A percentile compares a stretch with the other conserved stretches of the same genome.
phyloP scores from a whole-genome alignment of 192 early-diverging fungal genomes.

The Funneliformis geosporum region DNA sequence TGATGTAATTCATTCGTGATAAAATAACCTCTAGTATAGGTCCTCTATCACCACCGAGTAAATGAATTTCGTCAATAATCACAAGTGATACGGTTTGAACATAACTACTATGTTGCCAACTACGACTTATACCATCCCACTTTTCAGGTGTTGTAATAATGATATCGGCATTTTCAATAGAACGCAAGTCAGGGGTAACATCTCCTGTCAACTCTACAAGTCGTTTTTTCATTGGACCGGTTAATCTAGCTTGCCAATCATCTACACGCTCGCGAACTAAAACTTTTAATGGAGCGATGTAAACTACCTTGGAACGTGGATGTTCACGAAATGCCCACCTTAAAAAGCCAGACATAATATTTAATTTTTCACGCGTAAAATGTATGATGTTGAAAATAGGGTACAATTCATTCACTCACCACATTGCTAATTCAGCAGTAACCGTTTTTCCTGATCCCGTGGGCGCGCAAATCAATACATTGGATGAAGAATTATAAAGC shows the following conservation, averaged over 20 bases:
- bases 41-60: conserved; percentile 94
- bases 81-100: conserved; percentile 85
- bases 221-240: conserved; percentile 69
- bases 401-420: conserved; percentile 45
- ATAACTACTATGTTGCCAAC: conserved; percentile 88
- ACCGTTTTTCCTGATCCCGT: conserved; percentile 93
- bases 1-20: conserved; percentile 97
- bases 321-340: conserved; percentile 76
- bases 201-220: conserved; percentile 97
- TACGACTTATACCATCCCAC: conserved; percentile 97
- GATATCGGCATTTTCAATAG: conserved; percentile 88
- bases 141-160: conserved; percentile 99
- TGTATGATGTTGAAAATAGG: no score
- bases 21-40: conserved; percentile 98
- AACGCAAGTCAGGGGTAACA: conserved; percentile 87
- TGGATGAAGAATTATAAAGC: conserved; percentile 81
- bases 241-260: conserved; percentile 83
- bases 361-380: no score
- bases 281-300: conserved; percentile 97
- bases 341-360: no score
- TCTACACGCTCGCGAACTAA: conserved; percentile 92
- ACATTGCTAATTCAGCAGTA: conserved; percentile 94
- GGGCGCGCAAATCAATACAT: conserved; percentile 91
- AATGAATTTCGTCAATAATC: conserved; percentile 98
- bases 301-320: conserved; percentile 86